Evolutionary conservation across 2,329 filamentous ascomycete genomes (phyloP).

Genomic region (Penicillium sp.): DNA sequence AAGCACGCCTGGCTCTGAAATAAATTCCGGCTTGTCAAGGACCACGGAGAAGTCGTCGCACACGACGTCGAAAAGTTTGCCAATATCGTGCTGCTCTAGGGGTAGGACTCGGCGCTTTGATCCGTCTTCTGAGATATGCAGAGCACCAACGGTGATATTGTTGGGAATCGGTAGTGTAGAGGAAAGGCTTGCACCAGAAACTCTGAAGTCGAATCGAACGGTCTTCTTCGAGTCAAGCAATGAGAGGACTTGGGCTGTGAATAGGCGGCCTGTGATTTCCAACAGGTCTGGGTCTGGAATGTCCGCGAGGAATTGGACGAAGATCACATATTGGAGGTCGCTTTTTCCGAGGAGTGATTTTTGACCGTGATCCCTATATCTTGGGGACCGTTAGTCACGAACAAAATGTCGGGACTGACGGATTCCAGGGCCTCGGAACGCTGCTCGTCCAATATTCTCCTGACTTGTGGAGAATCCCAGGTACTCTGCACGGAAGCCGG

Average conservation of each 20-base stretch:
- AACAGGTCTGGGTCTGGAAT: not conserved
- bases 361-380: too few relatives aligned
- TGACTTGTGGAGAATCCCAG: not conserved
- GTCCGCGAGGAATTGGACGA: constrained; percentile 6
- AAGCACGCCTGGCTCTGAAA: not conserved
- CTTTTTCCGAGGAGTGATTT: constrained; percentile 1
- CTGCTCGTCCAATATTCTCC: constrained; percentile 1
- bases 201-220: not conserved
- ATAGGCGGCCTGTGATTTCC: not conserved
- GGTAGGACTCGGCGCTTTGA: not conserved
- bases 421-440: not conserved
- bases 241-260: not conserved
- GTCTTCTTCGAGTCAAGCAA: not conserved
- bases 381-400: constrained; percentile 2
- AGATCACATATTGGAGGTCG: constrained; percentile 13
- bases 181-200: not conserved
- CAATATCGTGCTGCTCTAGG: not conserved
- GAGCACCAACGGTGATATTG: not conserved
- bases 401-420: not conserved
- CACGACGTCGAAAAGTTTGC: too few relatives aligned
- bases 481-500: not conserved
- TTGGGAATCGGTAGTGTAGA: not conserved
- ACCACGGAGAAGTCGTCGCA: not conserved
- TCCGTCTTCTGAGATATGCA: not conserved
- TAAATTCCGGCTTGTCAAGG: not conserved